A percentile compares a stretch with the other conserved stretches of the same genome.
phyloP scores from a whole-genome alignment of 2,329 filamentous ascomycete genomes.

The Xylariales sp. region DNA sequence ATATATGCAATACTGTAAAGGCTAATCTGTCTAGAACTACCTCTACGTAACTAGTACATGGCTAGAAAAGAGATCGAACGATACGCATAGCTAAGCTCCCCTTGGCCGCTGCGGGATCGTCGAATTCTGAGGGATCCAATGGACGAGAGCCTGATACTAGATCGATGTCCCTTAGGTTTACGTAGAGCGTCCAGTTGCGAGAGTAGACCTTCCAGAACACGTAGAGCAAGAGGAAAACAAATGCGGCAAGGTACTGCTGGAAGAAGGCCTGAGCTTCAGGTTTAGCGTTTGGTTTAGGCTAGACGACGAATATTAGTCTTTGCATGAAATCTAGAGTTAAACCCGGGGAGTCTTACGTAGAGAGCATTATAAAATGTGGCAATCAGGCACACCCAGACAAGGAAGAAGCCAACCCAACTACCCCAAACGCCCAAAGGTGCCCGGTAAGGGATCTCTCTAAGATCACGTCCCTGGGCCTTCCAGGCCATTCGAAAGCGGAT shows the following conservation, averaged over 20 bases:
- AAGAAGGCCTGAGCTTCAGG: constrained; percentile 67
- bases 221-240: constrained; percentile 68
- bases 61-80: constrained; percentile 35
- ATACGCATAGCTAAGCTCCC: constrained; percentile 31
- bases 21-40: constrained; percentile 14
- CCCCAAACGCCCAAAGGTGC: constrained; percentile 69
- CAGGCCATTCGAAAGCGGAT: constrained; percentile 74
- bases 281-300: constrained; percentile 51
- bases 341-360: constrained; percentile 53
- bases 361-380: constrained; percentile 79
- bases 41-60: neutral
- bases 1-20: constrained; percentile 24
- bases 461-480: constrained; percentile 66
- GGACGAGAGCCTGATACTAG: constrained; percentile 68
- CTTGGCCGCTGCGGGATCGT: constrained; percentile 44
- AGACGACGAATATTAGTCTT: constrained; percentile 30
- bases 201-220: constrained; percentile 72
- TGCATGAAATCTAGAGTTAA: neutral
- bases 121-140: constrained; percentile 61
- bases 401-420: constrained; percentile 73
- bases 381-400: constrained; percentile 75
- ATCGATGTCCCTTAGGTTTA: constrained; percentile 70
- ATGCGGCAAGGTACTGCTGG: constrained; percentile 65
- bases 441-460: constrained; percentile 61
- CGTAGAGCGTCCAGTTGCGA: constrained; percentile 65